phyloP scores from a whole-genome alignment of 1,284 basidiomycete species.

The Ustilago xerochloae region DNA sequence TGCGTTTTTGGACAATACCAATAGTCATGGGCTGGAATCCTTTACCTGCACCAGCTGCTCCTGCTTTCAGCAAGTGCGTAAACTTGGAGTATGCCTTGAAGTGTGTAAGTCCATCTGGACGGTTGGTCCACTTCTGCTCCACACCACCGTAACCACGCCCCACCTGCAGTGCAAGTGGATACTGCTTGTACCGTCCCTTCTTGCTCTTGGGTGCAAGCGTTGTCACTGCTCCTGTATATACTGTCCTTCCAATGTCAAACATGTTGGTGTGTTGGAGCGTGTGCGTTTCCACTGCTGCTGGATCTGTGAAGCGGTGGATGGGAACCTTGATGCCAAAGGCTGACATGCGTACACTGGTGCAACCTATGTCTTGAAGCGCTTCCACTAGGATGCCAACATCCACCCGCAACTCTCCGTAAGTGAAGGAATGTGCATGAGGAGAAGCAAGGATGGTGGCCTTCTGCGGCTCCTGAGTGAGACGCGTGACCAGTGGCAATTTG shows the following conservation, averaged over 20 bases:
- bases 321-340: conserved; percentile 11
- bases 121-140: background rate
- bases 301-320: background rate
- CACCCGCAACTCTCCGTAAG: background rate
- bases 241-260: conserved; percentile 7
- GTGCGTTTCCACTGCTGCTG: conserved; percentile 2
- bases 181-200: conserved; percentile 11
- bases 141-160: conserved; percentile 1
- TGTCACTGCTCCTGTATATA: background rate
- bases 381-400: conserved; percentile 1
- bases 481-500: background rate
- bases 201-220: conserved; percentile 1
- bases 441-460: background rate
- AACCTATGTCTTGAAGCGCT: conserved; percentile 9
- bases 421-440: background rate
- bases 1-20: background rate
- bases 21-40: background rate
- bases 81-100: conserved; percentile 8
- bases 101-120: background rate
- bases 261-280: background rate
- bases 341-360: background rate
- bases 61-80: conserved; percentile 8
- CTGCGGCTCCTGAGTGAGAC: background rate
- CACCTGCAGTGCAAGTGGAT: background rate
- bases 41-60: conserved; percentile 5